Conservation (phyloP, 371 early-diverging fungal genomes). For the Entomophthora muscae region DNA sequence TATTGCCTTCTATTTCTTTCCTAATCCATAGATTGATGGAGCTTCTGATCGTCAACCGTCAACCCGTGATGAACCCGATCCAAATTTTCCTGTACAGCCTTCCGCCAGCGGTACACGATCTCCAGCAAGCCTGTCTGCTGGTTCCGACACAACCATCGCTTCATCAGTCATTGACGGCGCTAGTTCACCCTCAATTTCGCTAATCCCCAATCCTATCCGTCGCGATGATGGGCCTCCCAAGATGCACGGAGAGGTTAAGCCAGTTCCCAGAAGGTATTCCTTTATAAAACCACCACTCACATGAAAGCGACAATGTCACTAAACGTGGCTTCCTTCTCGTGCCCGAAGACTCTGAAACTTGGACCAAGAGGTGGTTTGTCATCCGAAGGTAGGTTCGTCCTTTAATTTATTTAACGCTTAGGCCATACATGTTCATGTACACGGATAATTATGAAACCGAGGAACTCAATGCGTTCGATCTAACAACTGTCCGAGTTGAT, state of each 20-base stretch:
- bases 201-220: not conserved
- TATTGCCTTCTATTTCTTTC: not conserved
- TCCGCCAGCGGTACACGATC: not conserved
- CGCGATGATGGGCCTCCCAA: conserved; percentile 13
- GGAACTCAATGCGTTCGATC: conserved; percentile 52
- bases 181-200: not conserved
- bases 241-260: conserved; percentile 33
- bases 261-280: conserved; percentile 30
- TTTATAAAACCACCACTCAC: not conserved
- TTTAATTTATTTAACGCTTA: conserved; percentile 7
- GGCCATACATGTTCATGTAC: conserved; percentile 69
- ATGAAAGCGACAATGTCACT: conserved; percentile 27
- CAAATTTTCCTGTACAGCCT: not conserved
- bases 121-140: not conserved
- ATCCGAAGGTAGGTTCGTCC: conserved; percentile 34
- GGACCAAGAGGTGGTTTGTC: conserved; percentile 69
- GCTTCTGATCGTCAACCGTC: not conserved
- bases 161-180: not conserved
- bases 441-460: conserved; percentile 35
- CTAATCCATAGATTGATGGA: not conserved
- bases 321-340: conserved; percentile 38
- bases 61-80: not conserved
- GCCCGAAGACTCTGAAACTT: conserved; percentile 36
- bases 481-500: conserved; percentile 47
- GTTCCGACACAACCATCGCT: not conserved